Conservation (phyloP, 2,329 filamentous ascomycete genomes). For the Ilyonectria sp. region DNA sequence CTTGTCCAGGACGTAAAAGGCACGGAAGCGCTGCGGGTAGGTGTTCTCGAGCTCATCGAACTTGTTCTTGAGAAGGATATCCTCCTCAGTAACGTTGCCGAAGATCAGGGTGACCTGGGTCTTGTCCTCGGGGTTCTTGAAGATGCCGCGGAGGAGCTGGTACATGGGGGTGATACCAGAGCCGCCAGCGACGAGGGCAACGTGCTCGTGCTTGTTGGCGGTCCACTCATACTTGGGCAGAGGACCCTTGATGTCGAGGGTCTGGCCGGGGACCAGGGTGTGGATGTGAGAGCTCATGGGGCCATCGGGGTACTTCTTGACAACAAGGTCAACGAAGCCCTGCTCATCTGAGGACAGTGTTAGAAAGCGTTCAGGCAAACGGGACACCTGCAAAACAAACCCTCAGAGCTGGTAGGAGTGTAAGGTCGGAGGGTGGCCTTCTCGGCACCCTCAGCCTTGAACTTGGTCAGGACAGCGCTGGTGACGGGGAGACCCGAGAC, state of each 20-base stretch:
- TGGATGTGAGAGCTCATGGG: slow-evolving; percentile 94
- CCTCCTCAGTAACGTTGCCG: slow-evolving; percentile 89
- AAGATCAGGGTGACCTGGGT: slow-evolving; percentile 97
- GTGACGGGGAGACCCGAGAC: slow-evolving; percentile 87
- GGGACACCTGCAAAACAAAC: slow-evolving; percentile 59
- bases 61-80: slow-evolving; percentile 92
- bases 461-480: slow-evolving; percentile 93
- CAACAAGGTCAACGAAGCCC: slow-evolving; percentile 88
- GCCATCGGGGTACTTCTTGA: slow-evolving; percentile 93
- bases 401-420: slow-evolving; percentile 90
- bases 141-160: slow-evolving; percentile 91
- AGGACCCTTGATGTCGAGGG: slow-evolving; percentile 93
- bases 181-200: slow-evolving; percentile 90
- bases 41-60: slow-evolving; percentile 91
- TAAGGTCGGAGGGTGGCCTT: slow-evolving; percentile 94
- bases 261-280: slow-evolving; percentile 84
- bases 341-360: slow-evolving; percentile 69
- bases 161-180: slow-evolving; percentile 99
- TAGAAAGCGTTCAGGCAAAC: slow-evolving; percentile 21
- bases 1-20: slow-evolving; percentile 94
- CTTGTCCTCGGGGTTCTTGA: slow-evolving; percentile 96
- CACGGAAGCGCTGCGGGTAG: slow-evolving; percentile 94
- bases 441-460: slow-evolving; percentile 84
- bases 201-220: slow-evolving; percentile 93
- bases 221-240: slow-evolving; percentile 94